These are phyloP conservation scores for Pseudogymnoascus sp. DNA, from an alignment of 2,329 filamentous ascomycete species.

Conservation along the genomic window DNA sequence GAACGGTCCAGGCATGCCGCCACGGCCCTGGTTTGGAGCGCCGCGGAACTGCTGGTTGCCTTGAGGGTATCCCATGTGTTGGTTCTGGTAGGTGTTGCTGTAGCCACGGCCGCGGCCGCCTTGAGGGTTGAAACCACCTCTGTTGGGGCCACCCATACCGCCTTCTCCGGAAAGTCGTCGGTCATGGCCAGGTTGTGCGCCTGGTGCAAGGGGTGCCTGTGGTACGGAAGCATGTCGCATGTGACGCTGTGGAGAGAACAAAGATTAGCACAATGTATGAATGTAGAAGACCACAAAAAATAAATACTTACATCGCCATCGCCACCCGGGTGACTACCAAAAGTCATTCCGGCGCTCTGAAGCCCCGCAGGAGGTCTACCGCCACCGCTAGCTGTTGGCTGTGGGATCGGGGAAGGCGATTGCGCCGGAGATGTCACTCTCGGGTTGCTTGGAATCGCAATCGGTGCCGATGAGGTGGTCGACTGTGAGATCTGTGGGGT, in stretches of 20 bases:
- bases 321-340: slow-evolving; percentile 36
- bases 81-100: slow-evolving; percentile 38
- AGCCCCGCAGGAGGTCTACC: slow-evolving; percentile 71
- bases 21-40: slow-evolving; percentile 37
- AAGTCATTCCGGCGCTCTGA: slow-evolving; percentile 10
- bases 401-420: slow-evolving; percentile 89
- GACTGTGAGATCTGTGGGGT: slow-evolving; percentile 46
- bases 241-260: slow-evolving; percentile 45
- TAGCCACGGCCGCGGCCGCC: slow-evolving; percentile 39
- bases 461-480: slow-evolving; percentile 40
- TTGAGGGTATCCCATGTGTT: slow-evolving; percentile 37
- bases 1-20: slow-evolving; percentile 38
- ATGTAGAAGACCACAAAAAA: background rate
- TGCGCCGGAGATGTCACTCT: slow-evolving; percentile 75
- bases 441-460: slow-evolving; percentile 60
- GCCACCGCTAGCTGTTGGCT: slow-evolving; percentile 74
- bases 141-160: slow-evolving; percentile 54
- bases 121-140: slow-evolving; percentile 48
- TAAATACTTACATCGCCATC: slow-evolving; percentile 66
- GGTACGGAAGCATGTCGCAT: slow-evolving; percentile 58
- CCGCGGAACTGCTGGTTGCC: slow-evolving; percentile 23
- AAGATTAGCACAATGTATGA: background rate
- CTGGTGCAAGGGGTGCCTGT: slow-evolving; percentile 51
- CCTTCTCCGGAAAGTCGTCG: slow-evolving; percentile 76
- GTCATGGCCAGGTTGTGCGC: slow-evolving; percentile 64